phyloP scores from a whole-genome alignment of 148 eudicot species.

The Fagopyrum tataricum region DNA sequence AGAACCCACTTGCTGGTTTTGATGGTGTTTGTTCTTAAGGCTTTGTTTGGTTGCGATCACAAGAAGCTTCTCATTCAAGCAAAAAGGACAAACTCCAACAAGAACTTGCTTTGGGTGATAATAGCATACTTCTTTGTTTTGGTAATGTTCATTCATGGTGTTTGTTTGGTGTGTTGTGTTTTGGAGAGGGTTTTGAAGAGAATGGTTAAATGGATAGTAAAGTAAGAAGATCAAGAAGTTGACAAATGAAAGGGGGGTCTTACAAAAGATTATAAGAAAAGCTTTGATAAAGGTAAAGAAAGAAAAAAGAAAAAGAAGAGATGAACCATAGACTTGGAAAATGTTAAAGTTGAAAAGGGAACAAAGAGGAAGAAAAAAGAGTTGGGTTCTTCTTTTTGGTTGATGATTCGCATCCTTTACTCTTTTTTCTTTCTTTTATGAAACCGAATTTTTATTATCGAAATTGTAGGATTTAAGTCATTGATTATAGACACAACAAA shows the following conservation, averaged over 20 bases:
- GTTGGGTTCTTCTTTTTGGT: not conserved
- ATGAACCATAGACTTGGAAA: not conserved
- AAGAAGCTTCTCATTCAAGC: slow-evolving; percentile 5
- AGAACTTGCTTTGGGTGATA: not conserved
- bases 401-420: not conserved
- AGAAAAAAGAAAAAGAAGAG: not conserved
- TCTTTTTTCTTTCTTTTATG: not conserved
- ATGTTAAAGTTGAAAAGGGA: not conserved
- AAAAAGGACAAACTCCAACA: slow-evolving; percentile 7
- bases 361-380: not conserved
- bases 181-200: not conserved
- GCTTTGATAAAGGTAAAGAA: not conserved
- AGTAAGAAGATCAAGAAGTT: not conserved
- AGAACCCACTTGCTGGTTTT: not conserved
- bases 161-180: not conserved
- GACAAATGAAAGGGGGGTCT: not conserved
- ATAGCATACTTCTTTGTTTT: not conserved
- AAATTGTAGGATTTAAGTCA: no score
- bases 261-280: not conserved
- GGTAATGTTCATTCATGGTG: slow-evolving; percentile 8
- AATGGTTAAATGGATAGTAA: not conserved
- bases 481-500: no score
- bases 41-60: not conserved
- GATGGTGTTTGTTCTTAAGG: not conserved
- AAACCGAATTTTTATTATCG: not conserved